Evolutionary conservation across 2,329 filamentous ascomycete genomes (phyloP).

Genomic region (Paraphoma sp.): DNA sequence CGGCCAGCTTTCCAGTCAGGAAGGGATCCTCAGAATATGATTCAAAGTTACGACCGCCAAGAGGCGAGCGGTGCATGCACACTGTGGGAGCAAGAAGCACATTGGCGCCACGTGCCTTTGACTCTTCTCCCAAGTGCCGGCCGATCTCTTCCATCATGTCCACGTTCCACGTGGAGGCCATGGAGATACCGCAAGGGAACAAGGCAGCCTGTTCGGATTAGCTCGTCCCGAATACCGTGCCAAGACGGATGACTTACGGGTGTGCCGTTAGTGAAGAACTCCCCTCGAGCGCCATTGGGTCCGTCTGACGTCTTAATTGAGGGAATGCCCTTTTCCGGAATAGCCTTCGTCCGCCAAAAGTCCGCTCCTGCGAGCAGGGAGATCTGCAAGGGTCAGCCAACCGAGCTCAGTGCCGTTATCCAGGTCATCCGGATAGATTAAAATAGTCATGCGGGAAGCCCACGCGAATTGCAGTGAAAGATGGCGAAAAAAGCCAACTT

Average conservation of each 20-base stretch:
- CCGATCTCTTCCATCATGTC: constrained; percentile 73
- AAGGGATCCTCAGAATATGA: constrained; percentile 85
- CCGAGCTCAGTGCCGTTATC: constrained; percentile 5
- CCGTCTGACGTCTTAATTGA: constrained; percentile 72
- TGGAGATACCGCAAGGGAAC: constrained; percentile 79
- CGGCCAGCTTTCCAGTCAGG: constrained; percentile 75
- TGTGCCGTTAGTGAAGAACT: constrained; percentile 66
- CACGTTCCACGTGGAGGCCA: constrained; percentile 81
- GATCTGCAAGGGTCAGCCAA: constrained; percentile 40
- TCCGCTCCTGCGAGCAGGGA: constrained; percentile 61
- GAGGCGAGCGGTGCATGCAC: constrained; percentile 80
- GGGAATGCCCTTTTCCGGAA: constrained; percentile 67
- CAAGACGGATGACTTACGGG: constrained; percentile 40
- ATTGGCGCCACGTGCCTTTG: constrained; percentile 74
- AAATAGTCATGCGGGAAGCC: constrained; percentile 8
- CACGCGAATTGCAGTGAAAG: constrained; percentile 7
- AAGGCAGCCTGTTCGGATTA: constrained; percentile 67
- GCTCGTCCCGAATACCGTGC: constrained; percentile 3
- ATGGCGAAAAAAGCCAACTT: neutral
- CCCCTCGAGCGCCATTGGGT: constrained; percentile 72
- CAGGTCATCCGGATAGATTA: constrained; percentile 12
- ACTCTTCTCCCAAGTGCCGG: constrained; percentile 73
- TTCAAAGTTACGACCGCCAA: constrained; percentile 87
- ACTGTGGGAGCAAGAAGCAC: constrained; percentile 79
- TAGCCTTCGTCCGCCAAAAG: constrained; percentile 72